phyloP scores from a whole-genome alignment of 306 rosid genomes.

The Cucurbita argyrosperma region DNA sequence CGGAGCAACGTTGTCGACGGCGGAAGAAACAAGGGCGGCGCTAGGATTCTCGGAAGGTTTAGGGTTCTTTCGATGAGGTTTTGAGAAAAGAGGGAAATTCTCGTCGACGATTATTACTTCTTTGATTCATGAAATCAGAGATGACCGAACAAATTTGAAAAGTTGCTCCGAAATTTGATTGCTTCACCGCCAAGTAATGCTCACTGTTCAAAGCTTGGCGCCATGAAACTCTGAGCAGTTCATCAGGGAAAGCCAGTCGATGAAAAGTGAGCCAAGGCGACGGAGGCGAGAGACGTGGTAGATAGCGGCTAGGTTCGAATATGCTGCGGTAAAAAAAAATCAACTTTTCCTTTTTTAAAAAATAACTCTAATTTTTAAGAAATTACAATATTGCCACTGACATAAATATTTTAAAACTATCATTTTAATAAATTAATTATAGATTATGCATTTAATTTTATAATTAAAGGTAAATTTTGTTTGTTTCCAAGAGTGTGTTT shows the following conservation, averaged over 20 bases:
- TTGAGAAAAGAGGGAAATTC: constrained; percentile 42
- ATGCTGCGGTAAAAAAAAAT: no score
- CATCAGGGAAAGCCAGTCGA: not conserved
- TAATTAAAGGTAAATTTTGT: no score
- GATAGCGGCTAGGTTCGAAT: no score
- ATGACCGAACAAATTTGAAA: not conserved
- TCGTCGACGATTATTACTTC: constrained; percentile 8
- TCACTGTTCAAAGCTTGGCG: not conserved
- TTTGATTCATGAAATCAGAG: constrained; percentile 20
- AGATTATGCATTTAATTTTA: no score
- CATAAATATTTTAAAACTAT: no score
- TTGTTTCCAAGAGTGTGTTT: no score
- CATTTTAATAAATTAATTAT: no score
- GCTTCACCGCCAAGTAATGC: not conserved
- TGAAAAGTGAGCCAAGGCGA: not conserved
- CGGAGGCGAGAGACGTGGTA: not conserved
- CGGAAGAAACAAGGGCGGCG: not conserved
- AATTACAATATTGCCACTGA: no score
- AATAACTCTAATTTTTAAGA: no score
- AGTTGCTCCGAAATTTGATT: not conserved
- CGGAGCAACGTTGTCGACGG: not conserved
- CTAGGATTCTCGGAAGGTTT: constrained; percentile 8
- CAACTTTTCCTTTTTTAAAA: no score
- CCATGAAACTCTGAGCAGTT: no score
- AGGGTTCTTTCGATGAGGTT: constrained; percentile 10